Base-by-base conservation (phyloP, 1,139 yeast genomes). In the Keqinozyma sinolaborantium region DNA sequence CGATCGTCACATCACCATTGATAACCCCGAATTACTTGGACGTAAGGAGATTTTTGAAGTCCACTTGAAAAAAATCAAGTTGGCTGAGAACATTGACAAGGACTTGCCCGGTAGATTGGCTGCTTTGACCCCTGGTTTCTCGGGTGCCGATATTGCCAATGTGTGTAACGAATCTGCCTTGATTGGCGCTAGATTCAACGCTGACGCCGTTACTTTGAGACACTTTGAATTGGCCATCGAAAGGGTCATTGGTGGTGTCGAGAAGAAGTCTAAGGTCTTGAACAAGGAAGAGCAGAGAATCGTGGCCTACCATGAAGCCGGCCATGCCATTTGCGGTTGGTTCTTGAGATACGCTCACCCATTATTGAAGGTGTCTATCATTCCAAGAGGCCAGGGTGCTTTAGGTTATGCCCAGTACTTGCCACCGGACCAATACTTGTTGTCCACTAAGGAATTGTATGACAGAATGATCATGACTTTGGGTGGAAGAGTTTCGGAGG, bases 261-360 rank as follows among this genome's bases (percentile, higher is more conserved):
- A 92, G 58, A 86, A 86, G 68, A 90, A 90, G 57, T 77, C 94
- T 3, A 80, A 85, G 50, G 80, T 92, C 8, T 68, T 92, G 42
- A 78, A 84, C 18, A 80, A 83, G 4, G 92, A 84, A 38, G 97
- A 92, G 59, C 85, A 87, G 59, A 79, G 67, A 41, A 79, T 87
- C 30, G 97, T 92, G 36, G 98, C 98, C 0, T 94, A 86, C 53
- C 98, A 92, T 55, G 98, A 92, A 61, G 98, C 98, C 2, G 98
- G 98, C 0, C 98, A 92, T 59, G 98, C 98, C 4, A 79, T 92
- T 38, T 90, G 97, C 62, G 98, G 98, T 9, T 92, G 98, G 98
- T 88, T 65, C 54, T 71, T 92, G 50, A 77, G 80, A 60, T 74
- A 73, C 59, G 96, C 97, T 2, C 95, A 88, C 53, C 98, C 98